These are phyloP conservation scores for Dichotomopilus funicola DNA, from an alignment of 2,329 filamentous ascomycete species.

Conservation along the genomic window DNA sequence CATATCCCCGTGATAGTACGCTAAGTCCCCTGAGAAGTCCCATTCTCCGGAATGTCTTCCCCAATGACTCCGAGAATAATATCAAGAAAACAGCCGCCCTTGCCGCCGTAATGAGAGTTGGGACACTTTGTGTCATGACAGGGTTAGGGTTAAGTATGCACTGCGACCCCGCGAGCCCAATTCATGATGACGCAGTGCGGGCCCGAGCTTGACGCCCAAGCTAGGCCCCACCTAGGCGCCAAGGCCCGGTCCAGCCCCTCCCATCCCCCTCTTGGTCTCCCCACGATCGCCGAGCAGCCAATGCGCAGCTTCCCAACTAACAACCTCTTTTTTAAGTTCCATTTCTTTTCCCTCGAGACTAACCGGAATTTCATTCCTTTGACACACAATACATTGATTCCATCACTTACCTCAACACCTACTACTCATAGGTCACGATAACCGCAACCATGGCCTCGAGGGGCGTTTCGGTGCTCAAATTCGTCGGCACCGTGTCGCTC, in stretches of 20 bases:
- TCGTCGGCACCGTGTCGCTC: conserved; percentile 83
- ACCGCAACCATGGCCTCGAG: conserved; percentile 54
- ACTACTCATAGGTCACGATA: conserved; percentile 16
- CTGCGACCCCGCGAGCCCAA: neutral
- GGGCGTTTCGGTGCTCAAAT: conserved; percentile 75
- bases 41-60: no score
- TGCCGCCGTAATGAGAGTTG: no score
- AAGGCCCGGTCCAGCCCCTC: neutral
- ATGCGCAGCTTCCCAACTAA: neutral
- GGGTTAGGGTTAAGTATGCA: conserved; percentile 2
- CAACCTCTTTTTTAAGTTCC: neutral
- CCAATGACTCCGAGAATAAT: no score
- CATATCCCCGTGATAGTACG: no score
- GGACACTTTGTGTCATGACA: neutral
- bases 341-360: neutral
- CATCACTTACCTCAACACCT: conserved; percentile 13
- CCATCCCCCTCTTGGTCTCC: neutral
- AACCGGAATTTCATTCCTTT: no score
- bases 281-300: neutral
- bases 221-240: conserved; percentile 1
- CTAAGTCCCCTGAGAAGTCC: no score
- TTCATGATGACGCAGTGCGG: conserved; percentile 12
- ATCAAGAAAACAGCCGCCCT: no score
- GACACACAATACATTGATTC: neutral
- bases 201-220: neutral